Base-by-base conservation (phyloP, 805 yeast species). In the Tetrapisispora taiwanensis region DNA sequence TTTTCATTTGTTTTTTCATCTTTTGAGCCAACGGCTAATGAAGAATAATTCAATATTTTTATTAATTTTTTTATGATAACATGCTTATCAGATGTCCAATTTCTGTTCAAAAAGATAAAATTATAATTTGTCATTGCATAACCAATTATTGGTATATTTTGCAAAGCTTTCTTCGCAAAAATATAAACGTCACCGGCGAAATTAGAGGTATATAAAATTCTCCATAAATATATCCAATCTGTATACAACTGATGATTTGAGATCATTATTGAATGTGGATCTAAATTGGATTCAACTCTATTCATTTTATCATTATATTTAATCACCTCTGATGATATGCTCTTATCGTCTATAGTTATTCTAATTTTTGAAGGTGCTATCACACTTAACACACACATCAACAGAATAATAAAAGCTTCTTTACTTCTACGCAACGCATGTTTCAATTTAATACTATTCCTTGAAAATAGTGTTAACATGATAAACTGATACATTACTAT, bases 181-280 rank as follows among this genome's bases (percentile, higher is more conserved):
- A 90, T 86, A 52, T 73, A 78, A 9, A 89, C 70, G 38, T 75
- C 71, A 30, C 82, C 83, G 9, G 81, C 76, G 36, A 80, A 61
- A n/a, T 71, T 62, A 10, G 86, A 76, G 7, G 87, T 72, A 59
- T 85, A 83, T 0, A 84, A 69, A 19, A 84, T 48, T 77, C 84
- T 89, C 98, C 98, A 90, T 43, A 87, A 51, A 55, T 76, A 88
- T 13, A 84, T 71, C 98, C 98, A 90, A 60, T 90, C 98, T 3
- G 90, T 79, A 60, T 90, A 90, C 20, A 90, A 81, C 65, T 89
- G 97, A 63, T 90, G 97, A 60, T 90, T 90, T 13, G 92, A 77
- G 31, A 89, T 79, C 38, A 82, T 59, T 1, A 90, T 72, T 0
- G 84, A 71, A 33, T 78, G 72, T 15, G 74, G 75, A 7, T 69